Evolutionary conservation across 768 basidiomycete genomes (phyloP).

Genomic region (Candolleomyces aberdarensis): DNA sequence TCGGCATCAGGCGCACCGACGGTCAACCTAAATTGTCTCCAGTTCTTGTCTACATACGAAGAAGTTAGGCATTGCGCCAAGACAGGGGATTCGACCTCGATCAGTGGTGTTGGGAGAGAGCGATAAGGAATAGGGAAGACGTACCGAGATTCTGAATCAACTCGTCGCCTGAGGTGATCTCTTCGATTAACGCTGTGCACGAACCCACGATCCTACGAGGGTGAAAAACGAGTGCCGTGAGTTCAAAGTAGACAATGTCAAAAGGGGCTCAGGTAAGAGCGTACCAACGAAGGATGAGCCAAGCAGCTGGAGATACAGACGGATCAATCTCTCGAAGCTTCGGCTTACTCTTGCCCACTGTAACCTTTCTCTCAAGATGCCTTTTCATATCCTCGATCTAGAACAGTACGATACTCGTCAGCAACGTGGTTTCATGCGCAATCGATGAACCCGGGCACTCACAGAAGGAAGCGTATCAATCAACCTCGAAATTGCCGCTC

Average conservation of each 20-base stretch:
- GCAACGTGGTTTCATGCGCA: neutral
- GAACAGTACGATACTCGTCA: neutral
- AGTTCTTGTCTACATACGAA: constrained; percentile 35
- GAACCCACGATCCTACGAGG: constrained; percentile 62
- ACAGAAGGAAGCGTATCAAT: constrained; percentile 50
- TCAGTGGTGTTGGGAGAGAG: no score
- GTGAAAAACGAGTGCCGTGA: neutral
- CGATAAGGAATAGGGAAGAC: neutral
- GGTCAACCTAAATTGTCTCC: constrained; percentile 67
- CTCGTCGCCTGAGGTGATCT: constrained; percentile 53
- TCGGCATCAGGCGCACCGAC: constrained; percentile 73
- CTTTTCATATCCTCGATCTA: constrained; percentile 58
- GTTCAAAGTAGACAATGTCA: neutral
- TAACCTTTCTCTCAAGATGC: constrained; percentile 50
- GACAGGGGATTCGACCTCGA: no score
- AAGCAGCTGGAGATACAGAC: constrained; percentile 53
- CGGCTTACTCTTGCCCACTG: constrained; percentile 50
- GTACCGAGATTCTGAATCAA: constrained; percentile 51
- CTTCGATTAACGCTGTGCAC: constrained; percentile 69
- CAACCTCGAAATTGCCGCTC: constrained; percentile 37
- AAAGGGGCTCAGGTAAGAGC: neutral
- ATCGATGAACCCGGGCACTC: constrained; percentile 10
- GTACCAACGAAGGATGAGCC: constrained; percentile 64
- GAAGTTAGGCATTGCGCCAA: neutral
- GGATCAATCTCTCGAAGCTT: constrained; percentile 51